phyloP scores from a whole-genome alignment of 306 rosid genomes.

The Trichosanthes cucumerina region DNA sequence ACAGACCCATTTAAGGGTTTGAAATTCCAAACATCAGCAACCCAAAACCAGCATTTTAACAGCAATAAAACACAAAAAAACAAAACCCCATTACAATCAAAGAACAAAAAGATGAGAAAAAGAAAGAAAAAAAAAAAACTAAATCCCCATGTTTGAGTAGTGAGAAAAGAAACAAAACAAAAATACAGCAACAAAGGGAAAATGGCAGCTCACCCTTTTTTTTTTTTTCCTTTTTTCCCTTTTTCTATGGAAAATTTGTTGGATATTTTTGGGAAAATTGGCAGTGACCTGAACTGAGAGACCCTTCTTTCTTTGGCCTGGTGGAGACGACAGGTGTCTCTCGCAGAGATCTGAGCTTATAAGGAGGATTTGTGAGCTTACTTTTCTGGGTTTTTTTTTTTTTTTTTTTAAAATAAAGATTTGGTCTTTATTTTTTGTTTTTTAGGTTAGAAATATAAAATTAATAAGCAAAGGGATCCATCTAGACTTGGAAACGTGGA shows the following conservation, averaged over 20 bases:
- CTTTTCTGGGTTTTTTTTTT: constrained; percentile 12
- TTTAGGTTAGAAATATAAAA: neutral
- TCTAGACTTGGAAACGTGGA: constrained; percentile 37
- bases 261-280: constrained; percentile 6
- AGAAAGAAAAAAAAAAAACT: neutral
- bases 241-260: neutral
- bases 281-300: neutral
- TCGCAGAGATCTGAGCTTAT: constrained; percentile 19
- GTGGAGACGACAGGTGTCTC: constrained; percentile 6
- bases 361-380: constrained; percentile 21
- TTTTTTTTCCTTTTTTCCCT: neutral
- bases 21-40: neutral
- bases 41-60: neutral
- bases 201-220: neutral
- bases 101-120: neutral
- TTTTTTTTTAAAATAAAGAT: neutral
- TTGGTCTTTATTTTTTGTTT: neutral
- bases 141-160: neutral
- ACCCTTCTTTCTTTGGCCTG: neutral
- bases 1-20: neutral
- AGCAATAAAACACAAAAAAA: neutral
- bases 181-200: neutral
- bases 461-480: constrained; percentile 1
- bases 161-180: neutral
- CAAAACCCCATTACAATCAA: neutral